Evolutionary conservation across 2,329 filamentous ascomycete genomes (phyloP), one percentile per base, ranked within the genome.

Genomic region (Akanthomyces dipterigenus): DNA sequence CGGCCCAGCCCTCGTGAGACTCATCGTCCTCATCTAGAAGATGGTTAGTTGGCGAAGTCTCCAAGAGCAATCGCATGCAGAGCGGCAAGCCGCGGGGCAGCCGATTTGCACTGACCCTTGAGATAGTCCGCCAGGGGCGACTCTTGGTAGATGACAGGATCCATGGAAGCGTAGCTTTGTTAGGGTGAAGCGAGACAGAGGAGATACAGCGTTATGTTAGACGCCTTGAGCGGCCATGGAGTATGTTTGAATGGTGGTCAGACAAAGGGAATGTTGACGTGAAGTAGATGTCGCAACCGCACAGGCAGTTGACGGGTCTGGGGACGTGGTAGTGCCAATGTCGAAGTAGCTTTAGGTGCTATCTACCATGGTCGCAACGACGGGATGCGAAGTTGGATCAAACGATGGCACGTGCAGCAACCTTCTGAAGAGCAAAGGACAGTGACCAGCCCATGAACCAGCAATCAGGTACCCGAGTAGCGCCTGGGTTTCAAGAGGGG

Each of bases 111-210:
- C 58, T 70, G 76, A 95, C 93, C 92, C 85, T 93, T 88, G 68
- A 97, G 86, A 78, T 95, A 95, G 70, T 90, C 87, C 72, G 91
- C 92, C 76, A 97, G 82, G 69, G 93, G 93, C 73, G 90, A 90
- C 77, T 92, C 87, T 77, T 95, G 86, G 77, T 89, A 90, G 68
- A 96, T 86, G 69, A 96, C 82, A 70, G 89, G 86, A 83, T 96
- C 93, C 93, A 97, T 95, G 20, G 55, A 22, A 45, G 46, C 7
- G 42, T 48, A n/a, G 48, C 26, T 16, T 48, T 14, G 28, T 20
- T 46, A 42, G 36, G 40, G 14, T 34, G 26, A 18, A 53, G 46
- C 20, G 46, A 28, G 14, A 60, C n/a, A 38, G 57, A 53, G n/a
- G 26, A 24, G 54, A 43, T 40, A 8, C 46, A 26, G 31, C 22